These are phyloP conservation scores for Claviceps arundinis DNA, from an alignment of 2,329 filamentous ascomycete genomes.

Conservation along the genomic window DNA sequence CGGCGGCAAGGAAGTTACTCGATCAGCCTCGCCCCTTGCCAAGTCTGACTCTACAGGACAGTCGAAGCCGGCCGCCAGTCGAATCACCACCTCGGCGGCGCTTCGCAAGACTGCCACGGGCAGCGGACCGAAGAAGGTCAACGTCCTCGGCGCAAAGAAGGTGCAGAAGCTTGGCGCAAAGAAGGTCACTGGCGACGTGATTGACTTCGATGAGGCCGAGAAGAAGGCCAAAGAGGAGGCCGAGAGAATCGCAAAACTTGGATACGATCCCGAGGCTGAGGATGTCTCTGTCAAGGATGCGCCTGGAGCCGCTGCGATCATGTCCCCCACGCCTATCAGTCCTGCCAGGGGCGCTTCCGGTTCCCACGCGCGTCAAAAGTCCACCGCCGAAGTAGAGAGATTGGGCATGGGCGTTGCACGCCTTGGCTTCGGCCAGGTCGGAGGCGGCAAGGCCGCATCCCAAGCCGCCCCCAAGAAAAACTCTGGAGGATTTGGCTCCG, in stretches of 20 bases:
- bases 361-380: slow-evolving; percentile 43
- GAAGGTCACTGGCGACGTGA: slow-evolving; percentile 67
- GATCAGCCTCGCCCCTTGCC: slow-evolving; percentile 71
- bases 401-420: slow-evolving; percentile 79
- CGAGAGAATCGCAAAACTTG: slow-evolving; percentile 86
- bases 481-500: slow-evolving; percentile 75
- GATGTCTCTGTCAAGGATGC: slow-evolving; percentile 36
- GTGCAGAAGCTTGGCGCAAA: slow-evolving; percentile 78
- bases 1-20: slow-evolving; percentile 52
- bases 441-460: slow-evolving; percentile 44
- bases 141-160: slow-evolving; percentile 79
- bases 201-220: slow-evolving; percentile 96
- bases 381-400: slow-evolving; percentile 69
- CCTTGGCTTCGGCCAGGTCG: slow-evolving; percentile 80
- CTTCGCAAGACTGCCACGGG: slow-evolving; percentile 60
- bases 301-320: slow-evolving; percentile 46
- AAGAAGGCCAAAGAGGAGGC: slow-evolving; percentile 95
- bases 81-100: slow-evolving; percentile 66
- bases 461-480: slow-evolving; percentile 52
- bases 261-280: slow-evolving; percentile 89
- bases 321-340: slow-evolving; percentile 62
- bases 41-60: slow-evolving; percentile 43
- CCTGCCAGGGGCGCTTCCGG: slow-evolving; percentile 47
- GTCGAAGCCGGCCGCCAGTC: slow-evolving; percentile 49
- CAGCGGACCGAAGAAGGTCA: slow-evolving; percentile 61